phyloP scores from a whole-genome alignment of 1,284 basidiomycete species.

The Sporisorium reilianum region DNA sequence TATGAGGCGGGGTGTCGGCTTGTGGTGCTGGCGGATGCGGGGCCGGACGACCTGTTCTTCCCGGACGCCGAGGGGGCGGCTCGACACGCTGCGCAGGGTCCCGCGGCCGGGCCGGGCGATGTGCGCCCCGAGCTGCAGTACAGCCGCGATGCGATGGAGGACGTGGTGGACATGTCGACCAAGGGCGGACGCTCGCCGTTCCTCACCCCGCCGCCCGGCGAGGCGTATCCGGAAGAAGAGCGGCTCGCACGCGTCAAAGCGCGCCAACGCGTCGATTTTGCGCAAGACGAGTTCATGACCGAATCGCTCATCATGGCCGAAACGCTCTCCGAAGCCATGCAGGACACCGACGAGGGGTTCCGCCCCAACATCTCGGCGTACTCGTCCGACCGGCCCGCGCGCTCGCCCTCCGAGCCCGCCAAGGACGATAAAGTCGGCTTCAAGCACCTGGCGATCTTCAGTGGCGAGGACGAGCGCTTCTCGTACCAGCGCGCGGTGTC shows the following conservation, averaged over 20 bases:
- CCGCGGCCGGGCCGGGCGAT: conserved; percentile 37
- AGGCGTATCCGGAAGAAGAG: conserved; percentile 46
- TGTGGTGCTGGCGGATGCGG: conserved; percentile 72
- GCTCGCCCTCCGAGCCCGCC: neutral
- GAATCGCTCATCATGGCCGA: conserved; percentile 76
- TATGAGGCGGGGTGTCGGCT: conserved; percentile 71
- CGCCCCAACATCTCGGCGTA: conserved; percentile 77
- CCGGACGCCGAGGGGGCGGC: conserved; percentile 69
- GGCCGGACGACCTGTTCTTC: conserved; percentile 76
- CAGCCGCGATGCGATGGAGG: conserved; percentile 19
- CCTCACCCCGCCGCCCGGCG: conserved; percentile 32
- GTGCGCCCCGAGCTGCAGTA: conserved; percentile 32
- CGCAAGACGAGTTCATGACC: conserved; percentile 47
- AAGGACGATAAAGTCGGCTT: conserved; percentile 69
- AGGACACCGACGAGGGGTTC: conserved; percentile 73
- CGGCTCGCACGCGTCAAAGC: conserved; percentile 17
- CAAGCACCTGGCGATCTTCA: conserved; percentile 76
- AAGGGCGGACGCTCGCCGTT: conserved; percentile 43
- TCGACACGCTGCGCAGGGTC: conserved; percentile 39
- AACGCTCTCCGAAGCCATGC: conserved; percentile 73
- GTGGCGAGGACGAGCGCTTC: conserved; percentile 78
- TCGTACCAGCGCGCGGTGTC: conserved; percentile 79
- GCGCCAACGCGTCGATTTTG: conserved; percentile 23
- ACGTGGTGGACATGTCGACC: conserved; percentile 54
- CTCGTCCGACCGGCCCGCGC: conserved; percentile 33